Evolutionary conservation across 2,329 filamentous ascomycete genomes (phyloP).

Genomic region (Apiospora marii): DNA sequence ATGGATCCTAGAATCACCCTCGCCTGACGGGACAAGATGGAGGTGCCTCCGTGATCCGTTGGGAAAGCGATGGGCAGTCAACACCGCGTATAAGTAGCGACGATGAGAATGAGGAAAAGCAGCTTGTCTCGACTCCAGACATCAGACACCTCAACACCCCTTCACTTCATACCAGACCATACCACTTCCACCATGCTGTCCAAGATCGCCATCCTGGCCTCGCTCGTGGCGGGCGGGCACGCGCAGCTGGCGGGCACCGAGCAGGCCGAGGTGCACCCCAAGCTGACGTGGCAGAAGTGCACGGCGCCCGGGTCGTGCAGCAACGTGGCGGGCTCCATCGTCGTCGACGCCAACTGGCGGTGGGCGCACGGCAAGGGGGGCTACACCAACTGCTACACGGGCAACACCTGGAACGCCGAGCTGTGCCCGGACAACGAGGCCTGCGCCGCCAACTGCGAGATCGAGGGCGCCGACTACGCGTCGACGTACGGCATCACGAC

Average conservation of each 20-base stretch:
- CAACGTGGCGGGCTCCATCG: slow-evolving; percentile 52
- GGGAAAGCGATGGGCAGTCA: neutral
- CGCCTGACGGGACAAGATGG: neutral
- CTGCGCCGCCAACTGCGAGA: slow-evolving; percentile 49
- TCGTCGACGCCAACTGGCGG: slow-evolving; percentile 59
- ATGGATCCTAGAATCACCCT: neutral
- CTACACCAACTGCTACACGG: slow-evolving; percentile 54
- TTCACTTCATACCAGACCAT: neutral
- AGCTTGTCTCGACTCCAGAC: neutral
- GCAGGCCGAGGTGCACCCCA: slow-evolving; percentile 53
- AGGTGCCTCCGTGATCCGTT: neutral
- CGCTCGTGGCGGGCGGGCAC: slow-evolving; percentile 47
- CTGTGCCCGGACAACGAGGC: slow-evolving; percentile 44
- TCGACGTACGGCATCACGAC: slow-evolving; percentile 53
- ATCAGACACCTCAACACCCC: neutral
- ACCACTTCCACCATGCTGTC: slow-evolving; percentile 39
- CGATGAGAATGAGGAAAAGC: neutral
- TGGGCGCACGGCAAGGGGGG: slow-evolving; percentile 51
- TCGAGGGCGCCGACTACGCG: slow-evolving; percentile 51
- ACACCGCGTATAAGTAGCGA: neutral
- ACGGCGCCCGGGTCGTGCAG: slow-evolving; percentile 53
- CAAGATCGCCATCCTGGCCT: slow-evolving; percentile 39
- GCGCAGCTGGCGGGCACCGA: slow-evolving; percentile 54
- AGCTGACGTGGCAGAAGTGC: slow-evolving; percentile 57
- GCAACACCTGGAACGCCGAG: slow-evolving; percentile 44